Evolutionary conservation across 2,329 filamentous ascomycete genomes (phyloP).

Genomic region (Colletotrichum graminicola): DNA sequence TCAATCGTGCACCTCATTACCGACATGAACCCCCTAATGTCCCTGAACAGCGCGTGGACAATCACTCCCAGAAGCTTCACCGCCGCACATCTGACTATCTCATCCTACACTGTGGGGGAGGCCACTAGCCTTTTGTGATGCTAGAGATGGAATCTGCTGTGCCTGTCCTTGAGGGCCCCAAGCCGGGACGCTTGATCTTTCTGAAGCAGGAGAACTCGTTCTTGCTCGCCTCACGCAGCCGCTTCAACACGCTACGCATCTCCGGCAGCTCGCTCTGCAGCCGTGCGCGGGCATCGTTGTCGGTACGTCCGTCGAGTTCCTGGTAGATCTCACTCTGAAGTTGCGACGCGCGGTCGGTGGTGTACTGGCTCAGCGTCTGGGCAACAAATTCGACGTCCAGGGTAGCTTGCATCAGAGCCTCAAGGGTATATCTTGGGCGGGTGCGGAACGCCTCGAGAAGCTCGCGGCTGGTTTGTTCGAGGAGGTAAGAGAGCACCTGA

Average conservation of each 20-base stretch:
- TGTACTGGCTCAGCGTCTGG: conserved; percentile 92
- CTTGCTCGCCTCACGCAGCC: conserved; percentile 82
- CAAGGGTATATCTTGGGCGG: conserved; percentile 77
- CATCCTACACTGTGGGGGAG: conserved; percentile 35
- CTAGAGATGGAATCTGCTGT: conserved; percentile 50
- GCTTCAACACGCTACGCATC: conserved; percentile 89
- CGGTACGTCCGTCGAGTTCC: conserved; percentile 88
- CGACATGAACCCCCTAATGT: not conserved
- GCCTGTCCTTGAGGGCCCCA: conserved; percentile 50
- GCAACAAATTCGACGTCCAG: conserved; percentile 97
- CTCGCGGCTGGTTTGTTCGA: conserved; percentile 83
- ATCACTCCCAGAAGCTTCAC: not conserved
- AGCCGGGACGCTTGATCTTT: conserved; percentile 66
- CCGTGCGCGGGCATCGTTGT: conserved; percentile 83
- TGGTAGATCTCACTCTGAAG: conserved; percentile 92
- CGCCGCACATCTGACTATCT: not conserved
- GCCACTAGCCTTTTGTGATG: conserved; percentile 39
- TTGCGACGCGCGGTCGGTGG: conserved; percentile 83
- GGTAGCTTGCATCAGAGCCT: conserved; percentile 94
- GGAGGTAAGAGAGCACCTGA: conserved; percentile 86
- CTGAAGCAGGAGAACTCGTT: conserved; percentile 91
- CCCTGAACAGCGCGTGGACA: not conserved
- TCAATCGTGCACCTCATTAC: conserved; percentile 14
- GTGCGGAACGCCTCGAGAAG: conserved; percentile 85
- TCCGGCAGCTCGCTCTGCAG: conserved; percentile 90